Evolutionary conservation across 176 grass and related monocot genomes (phyloP).

Genomic region (Oryza australiensis): DNA sequence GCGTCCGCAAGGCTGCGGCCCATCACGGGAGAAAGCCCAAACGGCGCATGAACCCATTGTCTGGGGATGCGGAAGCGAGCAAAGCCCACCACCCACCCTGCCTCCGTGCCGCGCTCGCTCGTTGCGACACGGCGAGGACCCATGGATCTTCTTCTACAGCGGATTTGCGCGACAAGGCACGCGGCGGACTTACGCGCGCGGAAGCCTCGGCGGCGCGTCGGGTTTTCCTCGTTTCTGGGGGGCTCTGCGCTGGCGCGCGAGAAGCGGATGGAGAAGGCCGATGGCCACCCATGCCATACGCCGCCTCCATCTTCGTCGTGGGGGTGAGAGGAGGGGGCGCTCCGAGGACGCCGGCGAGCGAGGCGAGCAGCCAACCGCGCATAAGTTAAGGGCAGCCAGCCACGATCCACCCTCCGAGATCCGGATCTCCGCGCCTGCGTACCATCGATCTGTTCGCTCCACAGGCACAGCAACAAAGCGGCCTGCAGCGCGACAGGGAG

Average conservation of each 20-base stretch:
- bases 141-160: too few species aligned
- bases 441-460: conserved; percentile 1
- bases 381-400: not conserved
- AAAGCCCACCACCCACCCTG: not conserved
- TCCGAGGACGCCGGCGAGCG: conserved; percentile 9
- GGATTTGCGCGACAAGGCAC: not conserved
- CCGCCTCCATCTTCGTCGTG: not conserved
- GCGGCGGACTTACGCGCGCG: not conserved
- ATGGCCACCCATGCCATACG: conserved; percentile 12
- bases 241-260: not conserved
- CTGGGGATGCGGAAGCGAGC: too few species aligned
- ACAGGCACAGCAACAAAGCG: not conserved
- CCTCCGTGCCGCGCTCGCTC: not conserved
- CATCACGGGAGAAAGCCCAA: not conserved
- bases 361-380: not conserved
- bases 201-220: not conserved
- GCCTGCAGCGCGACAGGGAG: not conserved
- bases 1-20: too few species aligned
- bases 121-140: not conserved
- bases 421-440: conserved; percentile 9
- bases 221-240: not conserved
- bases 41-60: too few species aligned
- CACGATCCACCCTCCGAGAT: not conserved
- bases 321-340: not conserved
- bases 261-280: conserved; percentile 26